A percentile compares a stretch with the other conserved stretches of the same genome.
phyloP scores from a whole-genome alignment of 176 grass and related monocot genomes.

The Luzula sylvatica region DNA sequence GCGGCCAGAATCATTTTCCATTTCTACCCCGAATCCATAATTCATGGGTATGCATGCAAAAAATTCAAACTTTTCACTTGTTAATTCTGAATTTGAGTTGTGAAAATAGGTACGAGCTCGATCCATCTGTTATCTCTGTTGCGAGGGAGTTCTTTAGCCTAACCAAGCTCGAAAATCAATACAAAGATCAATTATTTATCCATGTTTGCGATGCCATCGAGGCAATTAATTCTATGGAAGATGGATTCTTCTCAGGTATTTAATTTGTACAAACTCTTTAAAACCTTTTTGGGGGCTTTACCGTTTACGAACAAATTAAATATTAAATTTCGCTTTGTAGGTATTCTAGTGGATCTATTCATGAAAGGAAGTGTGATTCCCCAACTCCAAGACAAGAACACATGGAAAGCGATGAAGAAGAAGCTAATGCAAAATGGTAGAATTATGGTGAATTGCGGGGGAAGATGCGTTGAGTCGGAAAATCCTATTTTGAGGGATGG shows the following conservation, averaged over 20 bases:
- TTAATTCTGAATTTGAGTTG: no score
- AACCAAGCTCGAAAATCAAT: conserved; percentile 35
- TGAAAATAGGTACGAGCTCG: conserved; percentile 55
- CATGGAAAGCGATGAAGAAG: conserved; percentile 33
- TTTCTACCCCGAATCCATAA: conserved; percentile 39
- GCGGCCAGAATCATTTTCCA: conserved; percentile 49
- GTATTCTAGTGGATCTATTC: conserved; percentile 65
- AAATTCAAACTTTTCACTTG: no score
- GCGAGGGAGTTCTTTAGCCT: conserved; percentile 70
- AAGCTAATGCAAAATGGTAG: conserved; percentile 33
- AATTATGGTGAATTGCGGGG: conserved; percentile 77
- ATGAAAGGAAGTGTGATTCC: conserved; percentile 57
- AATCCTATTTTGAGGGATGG: conserved; percentile 44
- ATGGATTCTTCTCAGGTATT: conserved; percentile 41
- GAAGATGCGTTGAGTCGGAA: conserved; percentile 65
- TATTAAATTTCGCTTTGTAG: not conserved
- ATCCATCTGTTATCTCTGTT: conserved; percentile 52
- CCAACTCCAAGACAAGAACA: conserved; percentile 45
- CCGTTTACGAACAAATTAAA: no score
- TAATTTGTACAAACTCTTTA: no score
- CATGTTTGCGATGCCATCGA: conserved; percentile 48
- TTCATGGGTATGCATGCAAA: conserved; percentile 19
- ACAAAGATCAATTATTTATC: conserved; percentile 35
- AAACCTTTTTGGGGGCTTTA: no score
- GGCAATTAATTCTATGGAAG: conserved; percentile 12